A percentile compares a stretch with the other conserved stretches of the same genome.
Evolutionary conservation across 139 green algal genomes (phyloP).

Genomic region (Dunaliella primolecta): DNA sequence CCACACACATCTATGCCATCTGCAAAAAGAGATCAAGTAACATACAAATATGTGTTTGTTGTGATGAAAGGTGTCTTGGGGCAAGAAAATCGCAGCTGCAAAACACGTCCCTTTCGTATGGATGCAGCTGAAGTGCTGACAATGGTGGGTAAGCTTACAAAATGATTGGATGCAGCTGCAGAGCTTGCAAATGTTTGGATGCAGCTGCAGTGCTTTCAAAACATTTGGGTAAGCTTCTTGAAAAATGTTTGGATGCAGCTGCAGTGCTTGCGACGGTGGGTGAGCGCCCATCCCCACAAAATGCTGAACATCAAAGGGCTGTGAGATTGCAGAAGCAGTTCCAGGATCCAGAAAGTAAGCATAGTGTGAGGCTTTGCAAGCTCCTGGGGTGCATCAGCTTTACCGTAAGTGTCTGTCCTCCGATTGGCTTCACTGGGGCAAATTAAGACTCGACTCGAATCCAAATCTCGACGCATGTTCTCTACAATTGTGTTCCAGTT

Average conservation of each 20-base stretch:
- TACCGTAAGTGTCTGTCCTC: slow-evolving; percentile 27
- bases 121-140: not conserved
- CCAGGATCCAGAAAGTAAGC: not conserved
- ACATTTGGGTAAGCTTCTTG: not conserved
- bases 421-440: slow-evolving; percentile 44
- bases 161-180: not conserved
- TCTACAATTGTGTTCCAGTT: slow-evolving; percentile 65
- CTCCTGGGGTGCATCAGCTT: not conserved
- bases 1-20: slow-evolving; percentile 83
- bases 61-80: not conserved
- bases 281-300: too few species aligned
- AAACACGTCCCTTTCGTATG: not conserved
- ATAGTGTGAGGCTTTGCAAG: not conserved
- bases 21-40: not conserved
- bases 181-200: not conserved
- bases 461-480: slow-evolving; percentile 39
- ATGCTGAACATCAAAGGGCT: not conserved
- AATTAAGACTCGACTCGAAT: slow-evolving; percentile 24
- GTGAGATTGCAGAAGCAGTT: not conserved
- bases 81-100: not conserved
- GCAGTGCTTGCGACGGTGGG: not conserved
- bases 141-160: not conserved
- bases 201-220: not conserved
- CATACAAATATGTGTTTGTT: not conserved
- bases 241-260: not conserved